Conservation (phyloP, 768 basidiomycete genomes). For the Cyclocybe cylindracea region DNA sequence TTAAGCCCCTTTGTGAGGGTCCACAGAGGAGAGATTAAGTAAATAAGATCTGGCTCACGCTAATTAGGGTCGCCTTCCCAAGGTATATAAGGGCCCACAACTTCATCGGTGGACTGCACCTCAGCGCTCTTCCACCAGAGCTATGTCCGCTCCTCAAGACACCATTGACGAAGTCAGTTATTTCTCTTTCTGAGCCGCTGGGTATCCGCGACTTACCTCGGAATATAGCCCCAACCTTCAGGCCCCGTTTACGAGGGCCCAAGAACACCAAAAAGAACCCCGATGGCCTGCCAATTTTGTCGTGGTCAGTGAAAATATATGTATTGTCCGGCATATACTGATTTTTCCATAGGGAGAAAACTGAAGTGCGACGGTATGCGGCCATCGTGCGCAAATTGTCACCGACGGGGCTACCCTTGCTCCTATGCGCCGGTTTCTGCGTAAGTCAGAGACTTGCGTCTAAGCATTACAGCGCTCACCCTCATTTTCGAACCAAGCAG, state of each 20-base stretch:
- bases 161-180: slow-evolving; percentile 6
- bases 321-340: slow-evolving; percentile 3
- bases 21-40: too few relatives aligned
- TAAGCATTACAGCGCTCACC: slow-evolving; percentile 9
- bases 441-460: slow-evolving; percentile 40
- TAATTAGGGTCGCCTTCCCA: neutral
- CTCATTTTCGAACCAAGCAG: neutral
- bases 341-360: slow-evolving; percentile 52
- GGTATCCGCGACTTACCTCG: neutral
- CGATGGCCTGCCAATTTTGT: slow-evolving; percentile 78
- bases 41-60: too few relatives aligned
- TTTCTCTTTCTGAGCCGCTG: neutral
- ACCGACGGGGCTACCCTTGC: slow-evolving; percentile 58
- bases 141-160: slow-evolving; percentile 11
- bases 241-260: slow-evolving; percentile 18
- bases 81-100: slow-evolving; percentile 8
- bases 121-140: neutral
- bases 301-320: slow-evolving; percentile 42
- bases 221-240: slow-evolving; percentile 3
- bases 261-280: slow-evolving; percentile 44
- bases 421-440: slow-evolving; percentile 56
- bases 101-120: neutral
- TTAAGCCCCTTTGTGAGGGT: too few relatives aligned
- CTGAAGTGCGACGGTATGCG: slow-evolving; percentile 70
- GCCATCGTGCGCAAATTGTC: slow-evolving; percentile 68